A percentile compares a stretch with the other conserved stretches of the same genome.
Conservation (phyloP, 108 stramenopile genomes). For the Discostella stelligeroides region DNA sequence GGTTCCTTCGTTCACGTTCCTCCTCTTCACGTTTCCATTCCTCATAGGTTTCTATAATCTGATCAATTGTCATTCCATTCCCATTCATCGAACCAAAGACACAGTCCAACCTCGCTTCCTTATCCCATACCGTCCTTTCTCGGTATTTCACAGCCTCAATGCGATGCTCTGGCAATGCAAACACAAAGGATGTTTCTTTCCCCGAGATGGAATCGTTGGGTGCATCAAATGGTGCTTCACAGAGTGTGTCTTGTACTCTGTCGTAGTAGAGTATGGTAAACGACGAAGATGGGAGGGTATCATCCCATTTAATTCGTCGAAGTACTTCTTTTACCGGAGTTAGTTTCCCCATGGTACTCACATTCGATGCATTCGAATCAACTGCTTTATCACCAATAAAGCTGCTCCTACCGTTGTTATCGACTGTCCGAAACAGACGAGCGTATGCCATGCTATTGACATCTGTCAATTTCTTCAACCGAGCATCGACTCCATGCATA, state of each 20-base stretch:
- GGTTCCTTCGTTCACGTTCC: too few species aligned
- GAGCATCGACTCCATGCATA: slow-evolving; percentile 70
- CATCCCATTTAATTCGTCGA: slow-evolving; percentile 81
- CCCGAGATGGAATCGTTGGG: slow-evolving; percentile 71
- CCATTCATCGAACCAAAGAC: slow-evolving; percentile 73
- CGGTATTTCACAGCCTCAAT: slow-evolving; percentile 77
- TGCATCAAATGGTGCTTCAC: slow-evolving; percentile 74
- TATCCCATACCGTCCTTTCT: slow-evolving; percentile 86
- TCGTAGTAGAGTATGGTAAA: slow-evolving; percentile 81
- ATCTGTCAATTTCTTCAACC: slow-evolving; percentile 70
- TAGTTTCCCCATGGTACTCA: slow-evolving; percentile 57
- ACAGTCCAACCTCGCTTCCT: slow-evolving; percentile 57
- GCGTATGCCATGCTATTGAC: slow-evolving; percentile 70
- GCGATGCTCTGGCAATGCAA: slow-evolving; percentile 87
- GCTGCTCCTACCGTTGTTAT: slow-evolving; percentile 1
- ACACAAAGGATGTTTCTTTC: slow-evolving; percentile 57
- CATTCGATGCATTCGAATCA: slow-evolving; percentile 8
- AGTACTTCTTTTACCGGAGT: slow-evolving; percentile 76
- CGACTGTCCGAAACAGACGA: slow-evolving; percentile 57
- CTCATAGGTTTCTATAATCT: slow-evolving; percentile 69
- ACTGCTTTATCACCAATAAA: slow-evolving; percentile 7
- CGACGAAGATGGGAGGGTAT: slow-evolving; percentile 35
- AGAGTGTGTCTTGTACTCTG: slow-evolving; percentile 55
- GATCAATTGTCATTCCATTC: slow-evolving; percentile 61
- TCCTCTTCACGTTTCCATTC: too few species aligned